Base-by-base conservation (phyloP, 2,329 filamentous ascomycete genomes). In the Cladosporium colombiae region DNA sequence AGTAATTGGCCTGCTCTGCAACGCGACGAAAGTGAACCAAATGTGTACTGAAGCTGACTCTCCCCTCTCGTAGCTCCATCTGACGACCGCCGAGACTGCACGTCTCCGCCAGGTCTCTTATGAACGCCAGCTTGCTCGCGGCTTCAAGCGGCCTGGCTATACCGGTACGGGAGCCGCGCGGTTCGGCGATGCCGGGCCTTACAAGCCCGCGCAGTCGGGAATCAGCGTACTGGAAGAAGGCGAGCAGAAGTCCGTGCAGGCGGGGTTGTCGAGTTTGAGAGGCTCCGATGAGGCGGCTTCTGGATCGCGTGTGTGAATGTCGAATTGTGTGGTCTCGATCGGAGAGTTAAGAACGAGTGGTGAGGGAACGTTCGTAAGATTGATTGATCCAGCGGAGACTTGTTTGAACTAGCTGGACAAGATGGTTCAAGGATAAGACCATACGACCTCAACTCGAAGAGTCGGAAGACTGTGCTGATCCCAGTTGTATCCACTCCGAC, bases 31-130 rank as follows among this genome's bases (percentile, higher is more conserved):
- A 21, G 10, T 13, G 40, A 21, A 21, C 8, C 1, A 1, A 2
- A 6, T 13, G 40, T 21, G n/a, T 21, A 5, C 2, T 46, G 40
- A 46, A 29, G 49, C 49, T 53, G 49, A 53, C 49, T 5, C 27
- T 53, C 2, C 5, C 18, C 49, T 53, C 52, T 50, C 23, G 4
- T 21, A 68, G 63, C 58, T 75, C 86, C 31, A 75, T 72, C 7
- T 85, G 21, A 88, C 85, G 0, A 83, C 85, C 0, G 78, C 72
- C 13, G 85, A 88, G 70, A 76, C 77, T 1, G 77, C 85, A 49
- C 77, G 85, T 7, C 74, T 88, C 57, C 79, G 85, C 11, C 78
- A 80, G n/a, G 78, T 87, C 1, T 85, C 82, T 5, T 86, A 85
- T 68, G 80, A 85, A 70, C 78, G 81, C 44, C 85, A 88, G 69